Evolutionary conservation across 2,329 filamentous ascomycete species (phyloP).

Genomic region (Graphium sp.): DNA sequence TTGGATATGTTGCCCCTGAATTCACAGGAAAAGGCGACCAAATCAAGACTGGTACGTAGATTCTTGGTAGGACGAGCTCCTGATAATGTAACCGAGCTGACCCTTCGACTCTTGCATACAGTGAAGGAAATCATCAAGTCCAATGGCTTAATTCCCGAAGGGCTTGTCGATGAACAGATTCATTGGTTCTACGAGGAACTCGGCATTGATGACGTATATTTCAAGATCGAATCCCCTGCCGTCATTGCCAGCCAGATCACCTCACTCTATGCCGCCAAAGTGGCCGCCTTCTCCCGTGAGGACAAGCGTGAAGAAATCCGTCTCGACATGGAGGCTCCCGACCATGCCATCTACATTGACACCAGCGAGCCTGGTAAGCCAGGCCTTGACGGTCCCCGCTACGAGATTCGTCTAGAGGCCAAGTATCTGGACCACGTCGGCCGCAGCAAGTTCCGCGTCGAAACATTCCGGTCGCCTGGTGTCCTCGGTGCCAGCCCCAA

Average conservation of each 20-base stretch:
- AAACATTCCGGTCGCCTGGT: constrained; percentile 89
- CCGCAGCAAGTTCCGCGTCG: constrained; percentile 69
- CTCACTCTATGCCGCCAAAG: constrained; percentile 90
- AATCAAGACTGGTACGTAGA: constrained; percentile 55
- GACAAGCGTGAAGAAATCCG: constrained; percentile 91
- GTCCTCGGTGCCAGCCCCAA: constrained; percentile 50
- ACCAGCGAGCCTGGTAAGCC: constrained; percentile 81
- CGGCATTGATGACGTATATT: constrained; percentile 97
- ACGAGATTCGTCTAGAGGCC: constrained; percentile 82
- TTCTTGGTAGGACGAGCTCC: constrained; percentile 5
- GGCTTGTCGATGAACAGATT: constrained; percentile 72
- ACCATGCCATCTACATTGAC: constrained; percentile 97
- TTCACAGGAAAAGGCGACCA: constrained; percentile 88
- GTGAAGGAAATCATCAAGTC: constrained; percentile 68
- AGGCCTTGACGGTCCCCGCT: constrained; percentile 63
- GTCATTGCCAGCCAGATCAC: constrained; percentile 90
- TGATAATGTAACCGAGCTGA: constrained; percentile 1
- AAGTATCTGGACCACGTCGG: constrained; percentile 83
- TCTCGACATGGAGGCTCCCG: constrained; percentile 82
- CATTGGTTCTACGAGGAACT: constrained; percentile 96
- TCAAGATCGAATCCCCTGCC: constrained; percentile 72
- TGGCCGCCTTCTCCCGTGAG: constrained; percentile 81
- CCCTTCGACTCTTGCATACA: constrained; percentile 13
- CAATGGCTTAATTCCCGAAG: constrained; percentile 71
- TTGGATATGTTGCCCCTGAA: constrained; percentile 86